Conservation (phyloP, 768 basidiomycete species). For the Suillus alpinus region DNA sequence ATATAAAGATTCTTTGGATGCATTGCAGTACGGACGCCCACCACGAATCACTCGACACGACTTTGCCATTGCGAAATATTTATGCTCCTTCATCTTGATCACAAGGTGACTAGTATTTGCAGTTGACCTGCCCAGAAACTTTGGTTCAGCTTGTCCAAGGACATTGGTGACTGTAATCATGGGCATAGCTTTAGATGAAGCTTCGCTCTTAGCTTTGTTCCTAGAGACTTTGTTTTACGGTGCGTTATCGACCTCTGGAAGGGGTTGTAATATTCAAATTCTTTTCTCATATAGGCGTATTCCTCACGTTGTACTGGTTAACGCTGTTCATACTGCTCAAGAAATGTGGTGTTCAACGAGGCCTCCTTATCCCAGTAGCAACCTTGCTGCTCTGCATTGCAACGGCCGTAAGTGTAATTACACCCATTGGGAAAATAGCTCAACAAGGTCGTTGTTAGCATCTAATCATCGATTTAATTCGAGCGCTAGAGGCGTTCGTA, state of each 20-base stretch:
- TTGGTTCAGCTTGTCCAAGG: background rate
- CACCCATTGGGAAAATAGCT: background rate
- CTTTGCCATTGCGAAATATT: background rate
- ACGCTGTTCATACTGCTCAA: background rate
- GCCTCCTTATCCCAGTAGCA: background rate
- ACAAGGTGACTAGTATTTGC: background rate
- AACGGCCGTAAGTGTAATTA: background rate
- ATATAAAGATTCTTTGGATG: background rate
- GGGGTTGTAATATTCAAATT: background rate
- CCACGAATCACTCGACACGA: background rate
- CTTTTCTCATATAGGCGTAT: background rate
- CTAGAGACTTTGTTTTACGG: background rate
- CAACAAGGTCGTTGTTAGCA: background rate
- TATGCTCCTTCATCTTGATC: background rate
- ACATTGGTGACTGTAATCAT: background rate
- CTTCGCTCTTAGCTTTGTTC: background rate
- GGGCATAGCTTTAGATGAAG: background rate
- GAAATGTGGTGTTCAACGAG: background rate
- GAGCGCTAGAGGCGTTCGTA: background rate
- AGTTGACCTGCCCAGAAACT: background rate
- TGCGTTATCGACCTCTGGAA: background rate
- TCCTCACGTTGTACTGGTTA: background rate
- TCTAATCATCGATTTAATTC: background rate
- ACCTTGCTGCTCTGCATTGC: background rate
- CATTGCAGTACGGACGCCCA: background rate